These are phyloP conservation scores for Tephrocybe rancida DNA, from an alignment of 768 basidiomycete species.

Conservation along the genomic window DNA sequence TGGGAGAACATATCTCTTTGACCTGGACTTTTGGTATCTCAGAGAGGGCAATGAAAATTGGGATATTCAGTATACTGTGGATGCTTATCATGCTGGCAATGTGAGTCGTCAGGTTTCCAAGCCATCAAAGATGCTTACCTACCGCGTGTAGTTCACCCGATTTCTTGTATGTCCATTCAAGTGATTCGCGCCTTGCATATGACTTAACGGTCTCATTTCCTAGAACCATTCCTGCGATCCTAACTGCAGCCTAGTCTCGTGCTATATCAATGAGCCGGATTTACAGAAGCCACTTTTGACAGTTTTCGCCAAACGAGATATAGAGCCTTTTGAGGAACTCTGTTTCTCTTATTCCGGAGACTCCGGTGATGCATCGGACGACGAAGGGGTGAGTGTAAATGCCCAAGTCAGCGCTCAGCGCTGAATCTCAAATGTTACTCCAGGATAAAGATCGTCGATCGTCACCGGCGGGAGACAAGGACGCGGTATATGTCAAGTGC, in stretches of 20 bases:
- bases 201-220: neutral
- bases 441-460: neutral
- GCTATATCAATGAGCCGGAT: slow-evolving; percentile 79
- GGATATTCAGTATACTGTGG: slow-evolving; percentile 59
- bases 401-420: slow-evolving; percentile 1
- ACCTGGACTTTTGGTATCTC: slow-evolving; percentile 78
- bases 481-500: slow-evolving; percentile 51
- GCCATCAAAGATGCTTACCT: slow-evolving; percentile 1
- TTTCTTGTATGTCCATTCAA: slow-evolving; percentile 61
- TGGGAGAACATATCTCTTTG: slow-evolving; percentile 81
- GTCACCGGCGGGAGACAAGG: slow-evolving; percentile 23
- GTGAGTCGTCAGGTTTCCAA: slow-evolving; percentile 49
- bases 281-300: slow-evolving; percentile 68
- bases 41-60: slow-evolving; percentile 36
- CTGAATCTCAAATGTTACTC: neutral
- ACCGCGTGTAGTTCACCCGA: slow-evolving; percentile 75
- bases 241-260: slow-evolving; percentile 71
- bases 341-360: slow-evolving; percentile 75
- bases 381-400: slow-evolving; percentile 34
- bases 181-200: neutral
- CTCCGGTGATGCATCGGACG: slow-evolving; percentile 29
- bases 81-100: slow-evolving; percentile 89
- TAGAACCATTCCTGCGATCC: slow-evolving; percentile 95
- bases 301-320: slow-evolving; percentile 67
- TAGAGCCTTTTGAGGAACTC: slow-evolving; percentile 69